Percentiles rank a stretch among this genome's conserved stretches.
These are phyloP conservation scores for Talaromyces ruber DNA, from an alignment of 495 filamentous ascomycete genomes.

Conservation along the genomic window DNA sequence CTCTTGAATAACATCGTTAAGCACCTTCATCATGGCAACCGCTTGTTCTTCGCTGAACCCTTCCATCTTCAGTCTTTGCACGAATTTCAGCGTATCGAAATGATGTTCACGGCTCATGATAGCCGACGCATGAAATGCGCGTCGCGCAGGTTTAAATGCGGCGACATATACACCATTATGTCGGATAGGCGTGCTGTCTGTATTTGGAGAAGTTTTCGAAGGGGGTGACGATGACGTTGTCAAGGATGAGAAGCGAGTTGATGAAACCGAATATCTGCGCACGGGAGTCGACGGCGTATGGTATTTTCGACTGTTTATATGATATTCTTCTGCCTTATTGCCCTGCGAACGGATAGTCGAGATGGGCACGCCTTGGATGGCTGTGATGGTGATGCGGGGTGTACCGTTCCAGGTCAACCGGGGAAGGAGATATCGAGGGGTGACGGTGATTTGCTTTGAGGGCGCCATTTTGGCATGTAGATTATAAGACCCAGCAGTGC, in stretches of 20 bases:
- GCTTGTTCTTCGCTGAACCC: constrained; percentile 95
- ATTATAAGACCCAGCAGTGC: not conserved
- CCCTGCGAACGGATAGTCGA: constrained; percentile 15
- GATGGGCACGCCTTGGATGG: constrained; percentile 21
- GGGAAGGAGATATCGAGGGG: constrained; percentile 24
- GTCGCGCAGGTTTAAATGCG: constrained; percentile 30
- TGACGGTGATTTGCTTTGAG: constrained; percentile 3
- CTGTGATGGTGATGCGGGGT: constrained; percentile 23
- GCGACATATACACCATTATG: constrained; percentile 43
- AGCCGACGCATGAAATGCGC: constrained; percentile 62
- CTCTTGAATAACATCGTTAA: constrained; percentile 96
- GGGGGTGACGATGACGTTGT: constrained; percentile 9
- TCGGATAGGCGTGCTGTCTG: constrained; percentile 24
- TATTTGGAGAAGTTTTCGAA: constrained; percentile 6
- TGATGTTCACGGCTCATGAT: constrained; percentile 69
- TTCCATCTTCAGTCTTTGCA: constrained; percentile 79
- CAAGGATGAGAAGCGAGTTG: constrained; percentile 14
- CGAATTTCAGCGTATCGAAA: constrained; percentile 97
- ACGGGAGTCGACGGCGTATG: constrained; percentile 8
- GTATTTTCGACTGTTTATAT: constrained; percentile 18
- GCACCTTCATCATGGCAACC: constrained; percentile 92
- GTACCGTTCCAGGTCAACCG: constrained; percentile 38
- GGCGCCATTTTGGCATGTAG: constrained; percentile 5
- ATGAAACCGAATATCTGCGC: constrained; percentile 11
- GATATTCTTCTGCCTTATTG: constrained; percentile 15